Evolutionary conservation across 768 basidiomycete genomes (phyloP), one percentile per base, ranked within the genome.

Genomic region (Tricholoma bakamatsutake): DNA sequence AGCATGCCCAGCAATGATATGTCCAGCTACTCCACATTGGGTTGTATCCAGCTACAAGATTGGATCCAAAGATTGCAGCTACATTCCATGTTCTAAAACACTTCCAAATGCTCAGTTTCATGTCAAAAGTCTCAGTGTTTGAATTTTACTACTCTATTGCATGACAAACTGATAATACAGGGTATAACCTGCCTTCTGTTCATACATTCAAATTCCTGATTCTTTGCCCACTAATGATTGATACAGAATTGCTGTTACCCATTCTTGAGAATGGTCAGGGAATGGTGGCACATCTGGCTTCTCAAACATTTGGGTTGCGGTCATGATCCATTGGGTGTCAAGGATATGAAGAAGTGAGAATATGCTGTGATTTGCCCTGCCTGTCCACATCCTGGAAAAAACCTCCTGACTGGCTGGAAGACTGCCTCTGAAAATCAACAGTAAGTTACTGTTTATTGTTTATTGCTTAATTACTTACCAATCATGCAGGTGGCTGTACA

Each of bases 311-410:
- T 55, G 2, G 66, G 61, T 10, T 18, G 60, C 8, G 63, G 55
- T 8, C 59, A 67, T 50, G 63, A 60, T 17, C 31, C 55, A 1
- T 24, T 3, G 2, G 66, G 67, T 12, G 49, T 63, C 7, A 34
- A 28, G 2, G 54, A 15, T 4, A 67, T 62, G 2, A 30, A 57
- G 39, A 17, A 21, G 1, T 62, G 66, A 0, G 61, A 66, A 37
- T 59, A 59, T 18, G 68, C 66, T 1, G 51, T 70, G 4, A 13
- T 59, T 27, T 71, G 69, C 46, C 65, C 64, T 10, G 63, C 63
- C 21, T 3, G 3, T 24, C 21, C 21, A 24, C 21, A 24, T 1
- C 21, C 21, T 24, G 21, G 21, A 24, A 64, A 57, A 21, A 70
- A 71, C 49, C 28, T 70, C 7, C 65, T 60, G 3, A 21, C 21